Evolutionary conservation across 768 basidiomycete species (phyloP), one percentile per base, ranked within the genome.

Genomic region (Trametes cinnabarina): DNA sequence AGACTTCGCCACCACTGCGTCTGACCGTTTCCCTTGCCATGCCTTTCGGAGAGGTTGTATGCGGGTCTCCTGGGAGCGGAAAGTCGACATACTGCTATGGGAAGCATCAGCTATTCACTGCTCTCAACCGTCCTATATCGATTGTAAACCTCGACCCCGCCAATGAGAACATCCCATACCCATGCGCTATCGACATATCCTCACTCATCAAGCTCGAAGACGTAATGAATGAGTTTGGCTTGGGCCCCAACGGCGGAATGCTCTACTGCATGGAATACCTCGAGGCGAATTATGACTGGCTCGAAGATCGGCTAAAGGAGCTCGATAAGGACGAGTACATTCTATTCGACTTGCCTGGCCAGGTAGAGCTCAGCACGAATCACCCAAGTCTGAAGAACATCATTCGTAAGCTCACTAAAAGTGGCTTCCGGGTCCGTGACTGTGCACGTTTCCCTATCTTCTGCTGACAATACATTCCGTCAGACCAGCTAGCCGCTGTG

Each of bases 61-160:
- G 90, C 63, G 91, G 91, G 4, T 86, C 92, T 10, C 92, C 91
- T 30, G 91, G 92, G 1, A 88, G 86, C 51, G 91, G 91, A 3
- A 94, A 94, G 76, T 92, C 91, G 2, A 93, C 92, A 0, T 93
- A 93, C 66, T 91, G 90, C 73, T 83, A 87, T 60, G 91, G 92
- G 40, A 94, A 93, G 76, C 76, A 92, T 64, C 92, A 94, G 55
- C 87, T 98, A 17, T 88, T 96, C 67, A 86, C 84, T 12, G 96
- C 94, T 2, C 83, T 98, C 39, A 75, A 82, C 25, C 84, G 96
- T 0, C 93, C 94, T 2, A 87, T 98, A 42, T 83, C 91, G 34
- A 79, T 98, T 61, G 87, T 98, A 58, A 99, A 98, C 75, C 83
- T 99, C 54, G 97, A 99, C 70, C 96, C 97, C 0, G 97, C 97